Conservation (phyloP, 805 yeast genomes). For the Myxozyma nipponensis region DNA sequence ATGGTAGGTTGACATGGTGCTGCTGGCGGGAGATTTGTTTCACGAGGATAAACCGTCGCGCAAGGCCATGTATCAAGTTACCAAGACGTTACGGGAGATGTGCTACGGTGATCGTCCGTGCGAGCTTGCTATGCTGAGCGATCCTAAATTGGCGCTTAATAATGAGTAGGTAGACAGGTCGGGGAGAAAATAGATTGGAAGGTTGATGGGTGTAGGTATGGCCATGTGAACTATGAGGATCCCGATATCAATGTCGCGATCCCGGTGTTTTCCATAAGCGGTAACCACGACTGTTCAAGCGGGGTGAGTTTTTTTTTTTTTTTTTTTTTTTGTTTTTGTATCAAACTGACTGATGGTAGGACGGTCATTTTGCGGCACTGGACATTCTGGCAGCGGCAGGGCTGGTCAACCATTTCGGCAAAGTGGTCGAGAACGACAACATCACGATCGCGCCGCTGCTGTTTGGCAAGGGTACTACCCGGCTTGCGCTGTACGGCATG, state of each 20-base stretch:
- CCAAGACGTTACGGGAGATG: constrained; percentile 60
- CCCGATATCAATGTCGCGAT: constrained; percentile 82
- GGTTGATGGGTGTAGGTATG: constrained; percentile 40
- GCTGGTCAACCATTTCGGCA: constrained; percentile 83
- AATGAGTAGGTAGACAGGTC: constrained; percentile 37
- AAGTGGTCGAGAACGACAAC: constrained; percentile 68
- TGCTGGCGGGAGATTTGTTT: constrained; percentile 91
- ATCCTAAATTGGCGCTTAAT: constrained; percentile 61
- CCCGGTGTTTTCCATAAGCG: constrained; percentile 89
- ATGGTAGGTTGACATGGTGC: constrained; percentile 62
- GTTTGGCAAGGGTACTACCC: constrained; percentile 76
- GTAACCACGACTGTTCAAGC: constrained; percentile 95
- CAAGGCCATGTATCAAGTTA: constrained; percentile 78
- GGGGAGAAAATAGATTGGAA: too few species aligned
- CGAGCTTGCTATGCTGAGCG: constrained; percentile 76
- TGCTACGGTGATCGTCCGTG: constrained; percentile 88
- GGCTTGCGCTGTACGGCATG: constrained; percentile 81
- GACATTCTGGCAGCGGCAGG: constrained; percentile 82
- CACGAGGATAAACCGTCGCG: constrained; percentile 87
- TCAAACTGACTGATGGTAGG: constrained; percentile 9
- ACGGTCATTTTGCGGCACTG: constrained; percentile 66
- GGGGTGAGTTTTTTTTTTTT: constrained; percentile 60
- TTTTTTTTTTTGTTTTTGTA: too few species aligned
- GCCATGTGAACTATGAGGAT: constrained; percentile 81
- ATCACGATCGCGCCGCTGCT: constrained; percentile 72